These are phyloP conservation scores for Conticribra guillardii DNA, from an alignment of 108 stramenopile species.

Conservation along the genomic window DNA sequence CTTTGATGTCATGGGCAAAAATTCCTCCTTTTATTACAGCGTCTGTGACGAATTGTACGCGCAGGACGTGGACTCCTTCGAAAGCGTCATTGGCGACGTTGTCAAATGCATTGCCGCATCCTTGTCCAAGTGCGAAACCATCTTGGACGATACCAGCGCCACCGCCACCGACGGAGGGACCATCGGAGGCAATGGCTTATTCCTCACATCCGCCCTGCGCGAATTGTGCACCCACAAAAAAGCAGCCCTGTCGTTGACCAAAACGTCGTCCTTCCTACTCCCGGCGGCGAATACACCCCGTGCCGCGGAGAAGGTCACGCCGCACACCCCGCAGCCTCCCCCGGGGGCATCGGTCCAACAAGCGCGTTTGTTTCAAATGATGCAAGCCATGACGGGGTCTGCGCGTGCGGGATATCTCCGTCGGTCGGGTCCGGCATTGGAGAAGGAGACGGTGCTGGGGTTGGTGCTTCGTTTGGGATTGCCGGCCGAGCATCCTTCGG, in stretches of 20 bases:
- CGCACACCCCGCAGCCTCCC: slow-evolving; percentile 43
- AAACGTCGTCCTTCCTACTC: slow-evolving; percentile 58
- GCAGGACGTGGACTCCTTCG: slow-evolving; percentile 65
- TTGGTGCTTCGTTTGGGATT: slow-evolving; percentile 63
- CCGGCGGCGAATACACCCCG: slow-evolving; percentile 58
- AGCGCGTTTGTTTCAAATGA: slow-evolving; percentile 52
- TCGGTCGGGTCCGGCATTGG: slow-evolving; percentile 81
- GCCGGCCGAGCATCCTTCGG: slow-evolving; percentile 62
- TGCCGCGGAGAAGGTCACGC: slow-evolving; percentile 62
- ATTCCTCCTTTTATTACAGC: slow-evolving; percentile 67
- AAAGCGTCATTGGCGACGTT: slow-evolving; percentile 49
- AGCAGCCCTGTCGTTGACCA: slow-evolving; percentile 59
- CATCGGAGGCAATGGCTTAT: slow-evolving; percentile 46
- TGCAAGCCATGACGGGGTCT: slow-evolving; percentile 52
- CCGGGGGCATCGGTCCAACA: slow-evolving; percentile 42
- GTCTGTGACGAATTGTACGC: slow-evolving; percentile 75
- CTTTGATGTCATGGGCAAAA: slow-evolving; percentile 62
- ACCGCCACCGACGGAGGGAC: neutral
- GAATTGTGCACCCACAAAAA: slow-evolving; percentile 75
- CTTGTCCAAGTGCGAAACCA: slow-evolving; percentile 56
- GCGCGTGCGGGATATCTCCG: slow-evolving; percentile 43
- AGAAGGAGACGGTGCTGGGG: slow-evolving; percentile 83
- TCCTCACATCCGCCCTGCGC: slow-evolving; percentile 63
- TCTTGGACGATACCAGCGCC: slow-evolving; percentile 48
- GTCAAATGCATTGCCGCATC: slow-evolving; percentile 31